Conservation (phyloP, 139 green algal genomes). For the Volvox africanus region DNA sequence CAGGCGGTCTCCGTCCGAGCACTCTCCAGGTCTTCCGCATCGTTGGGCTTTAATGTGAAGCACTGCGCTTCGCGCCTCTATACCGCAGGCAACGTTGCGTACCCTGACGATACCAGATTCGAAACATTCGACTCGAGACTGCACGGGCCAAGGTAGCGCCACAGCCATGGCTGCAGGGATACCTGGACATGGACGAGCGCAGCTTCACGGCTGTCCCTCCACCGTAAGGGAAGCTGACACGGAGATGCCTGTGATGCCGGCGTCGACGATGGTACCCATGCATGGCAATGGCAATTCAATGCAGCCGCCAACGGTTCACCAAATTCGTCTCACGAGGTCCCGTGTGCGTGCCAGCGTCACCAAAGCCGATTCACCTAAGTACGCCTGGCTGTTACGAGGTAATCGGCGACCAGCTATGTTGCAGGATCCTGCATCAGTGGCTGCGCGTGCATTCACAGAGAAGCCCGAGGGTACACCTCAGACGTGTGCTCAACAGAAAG, state of each 20-base stretch:
- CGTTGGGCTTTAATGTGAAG: too few species aligned
- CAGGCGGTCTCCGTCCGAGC: too few species aligned
- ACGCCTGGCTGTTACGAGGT: not conserved
- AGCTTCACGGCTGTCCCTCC: slow-evolving; percentile 7
- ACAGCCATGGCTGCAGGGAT: not conserved
- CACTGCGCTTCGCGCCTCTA: too few species aligned
- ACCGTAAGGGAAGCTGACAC: slow-evolving; percentile 3
- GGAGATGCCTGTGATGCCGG: slow-evolving; percentile 10
- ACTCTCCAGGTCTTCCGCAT: too few species aligned
- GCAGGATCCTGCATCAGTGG: not conserved
- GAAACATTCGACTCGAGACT: not conserved
- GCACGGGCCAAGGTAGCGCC: not conserved
- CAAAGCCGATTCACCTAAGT: not conserved
- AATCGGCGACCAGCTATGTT: not conserved
- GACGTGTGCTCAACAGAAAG: not conserved
- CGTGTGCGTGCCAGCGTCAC: not conserved
- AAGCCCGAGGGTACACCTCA: not conserved
- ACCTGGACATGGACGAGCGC: not conserved
- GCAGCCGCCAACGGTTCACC: not conserved
- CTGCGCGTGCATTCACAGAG: not conserved
- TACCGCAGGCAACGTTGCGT: too few species aligned
- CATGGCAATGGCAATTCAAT: not conserved
- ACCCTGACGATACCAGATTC: too few species aligned
- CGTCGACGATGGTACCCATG: not conserved
- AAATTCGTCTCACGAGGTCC: not conserved